phyloP scores from a whole-genome alignment of 1,284 basidiomycete genomes.

The Butyriboletus appendiculatus region DNA sequence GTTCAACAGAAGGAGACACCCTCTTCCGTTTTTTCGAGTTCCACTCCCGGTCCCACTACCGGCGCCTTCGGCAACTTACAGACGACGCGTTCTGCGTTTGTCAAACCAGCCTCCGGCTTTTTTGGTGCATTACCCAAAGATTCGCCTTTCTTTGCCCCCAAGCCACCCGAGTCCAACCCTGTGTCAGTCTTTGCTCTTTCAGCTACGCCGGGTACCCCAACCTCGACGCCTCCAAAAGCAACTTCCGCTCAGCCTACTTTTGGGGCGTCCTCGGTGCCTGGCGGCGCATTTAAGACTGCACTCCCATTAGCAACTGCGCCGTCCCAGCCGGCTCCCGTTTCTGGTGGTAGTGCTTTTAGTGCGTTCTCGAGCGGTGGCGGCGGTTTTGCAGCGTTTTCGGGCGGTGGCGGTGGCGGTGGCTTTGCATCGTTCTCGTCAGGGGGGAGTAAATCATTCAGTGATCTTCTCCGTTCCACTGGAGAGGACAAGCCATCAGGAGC shows the following conservation, averaged over 20 bases:
- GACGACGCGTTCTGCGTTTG: slow-evolving; percentile 38
- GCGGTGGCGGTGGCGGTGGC: slow-evolving; percentile 12
- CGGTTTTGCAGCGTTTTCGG: slow-evolving; percentile 32
- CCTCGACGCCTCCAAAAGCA: slow-evolving; percentile 37
- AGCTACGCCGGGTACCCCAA: slow-evolving; percentile 25
- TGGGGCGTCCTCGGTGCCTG: slow-evolving; percentile 27
- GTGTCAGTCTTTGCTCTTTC: slow-evolving; percentile 40
- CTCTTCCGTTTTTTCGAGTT: slow-evolving; percentile 20
- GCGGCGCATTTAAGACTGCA: slow-evolving; percentile 13
- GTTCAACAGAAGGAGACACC: slow-evolving; percentile 4
- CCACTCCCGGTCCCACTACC: slow-evolving; percentile 22
- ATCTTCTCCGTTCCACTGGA: slow-evolving; percentile 38
- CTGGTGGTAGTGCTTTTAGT: slow-evolving; percentile 18
- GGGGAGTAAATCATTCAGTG: slow-evolving; percentile 41
- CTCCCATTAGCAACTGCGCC: slow-evolving; percentile 12
- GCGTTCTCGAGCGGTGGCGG: slow-evolving; percentile 24
- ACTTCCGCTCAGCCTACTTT: slow-evolving; percentile 37
- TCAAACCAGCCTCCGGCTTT: slow-evolving; percentile 42
- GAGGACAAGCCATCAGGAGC: slow-evolving; percentile 15
- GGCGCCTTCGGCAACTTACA: slow-evolving; percentile 41
- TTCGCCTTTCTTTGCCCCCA: slow-evolving; percentile 57
- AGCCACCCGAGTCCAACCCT: slow-evolving; percentile 34
- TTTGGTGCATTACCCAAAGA: slow-evolving; percentile 35
- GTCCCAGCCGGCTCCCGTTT: neutral
- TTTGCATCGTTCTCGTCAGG: slow-evolving; percentile 34